A percentile compares a stretch with the other conserved stretches of the same genome.
phyloP scores from a whole-genome alignment of 2,329 filamentous ascomycete genomes.

The Cytospora piceae region DNA sequence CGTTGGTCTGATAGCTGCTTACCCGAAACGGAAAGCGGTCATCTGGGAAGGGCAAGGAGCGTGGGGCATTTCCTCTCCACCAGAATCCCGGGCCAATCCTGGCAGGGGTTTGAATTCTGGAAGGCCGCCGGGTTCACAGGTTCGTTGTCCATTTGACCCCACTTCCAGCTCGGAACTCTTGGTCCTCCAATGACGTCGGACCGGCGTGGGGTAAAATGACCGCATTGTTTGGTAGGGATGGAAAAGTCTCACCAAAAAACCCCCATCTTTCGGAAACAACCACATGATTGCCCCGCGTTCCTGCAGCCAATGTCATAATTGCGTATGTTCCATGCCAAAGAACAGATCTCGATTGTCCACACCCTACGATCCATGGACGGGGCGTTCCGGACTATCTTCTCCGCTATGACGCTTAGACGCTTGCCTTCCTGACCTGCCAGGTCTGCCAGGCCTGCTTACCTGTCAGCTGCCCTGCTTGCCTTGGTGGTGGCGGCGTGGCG shows the following conservation, averaged over 20 bases:
- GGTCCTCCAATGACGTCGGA: constrained; percentile 10
- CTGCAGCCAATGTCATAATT: constrained; percentile 12
- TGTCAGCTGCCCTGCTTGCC: not conserved
- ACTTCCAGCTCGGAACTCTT: not conserved
- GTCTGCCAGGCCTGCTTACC: no score
- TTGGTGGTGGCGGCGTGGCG: not conserved
- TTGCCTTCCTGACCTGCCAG: no score
- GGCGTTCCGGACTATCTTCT: not conserved
- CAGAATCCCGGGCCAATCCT: not conserved
- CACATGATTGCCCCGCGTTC: constrained; percentile 18
- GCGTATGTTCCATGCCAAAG: not conserved
- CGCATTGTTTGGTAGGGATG: not conserved
- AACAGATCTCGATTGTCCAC: constrained; percentile 17
- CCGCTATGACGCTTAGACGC: constrained; percentile 1
- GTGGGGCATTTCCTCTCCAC: not conserved
- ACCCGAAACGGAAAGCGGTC: constrained; percentile 12
- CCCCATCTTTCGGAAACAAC: constrained; percentile 4
- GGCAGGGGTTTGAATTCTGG: not conserved
- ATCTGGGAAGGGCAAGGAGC: not conserved
- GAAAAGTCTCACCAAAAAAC: not conserved
- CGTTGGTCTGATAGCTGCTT: constrained; percentile 16
- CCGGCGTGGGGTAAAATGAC: not conserved
- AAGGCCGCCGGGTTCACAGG: no score
- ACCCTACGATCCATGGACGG: constrained; percentile 7
- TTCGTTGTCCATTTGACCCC: not conserved